A percentile compares a stretch with the other conserved stretches of the same genome.
Evolutionary conservation across 345 rosid genomes (phyloP).

Genomic region (Brassica juncea): DNA sequence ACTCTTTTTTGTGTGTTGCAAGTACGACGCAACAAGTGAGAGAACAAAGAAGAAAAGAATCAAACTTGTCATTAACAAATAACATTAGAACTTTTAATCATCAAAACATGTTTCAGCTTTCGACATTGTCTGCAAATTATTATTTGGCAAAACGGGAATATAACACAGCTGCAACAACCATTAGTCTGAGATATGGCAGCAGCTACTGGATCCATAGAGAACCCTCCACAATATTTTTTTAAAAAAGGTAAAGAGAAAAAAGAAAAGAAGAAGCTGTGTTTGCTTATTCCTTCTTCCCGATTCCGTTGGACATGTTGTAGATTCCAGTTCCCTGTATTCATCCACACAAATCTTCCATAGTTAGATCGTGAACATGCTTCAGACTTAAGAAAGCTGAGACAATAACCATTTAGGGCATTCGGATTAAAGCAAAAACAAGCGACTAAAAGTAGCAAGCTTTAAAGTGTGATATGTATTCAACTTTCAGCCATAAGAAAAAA

Average conservation of each 20-base stretch:
- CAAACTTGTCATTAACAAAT: not conserved
- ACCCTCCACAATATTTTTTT: not conserved
- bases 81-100: not conserved
- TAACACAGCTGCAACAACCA: not conserved
- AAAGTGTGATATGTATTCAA: not conserved
- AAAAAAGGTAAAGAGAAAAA: not conserved
- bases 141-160: not conserved
- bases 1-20: no score
- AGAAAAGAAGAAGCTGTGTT: constrained; percentile 1
- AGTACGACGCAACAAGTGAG: no score
- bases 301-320: constrained; percentile 85
- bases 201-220: constrained; percentile 25
- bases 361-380: not conserved
- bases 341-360: not conserved
- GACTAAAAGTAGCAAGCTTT: not conserved
- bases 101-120: not conserved
- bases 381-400: not conserved
- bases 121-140: not conserved
- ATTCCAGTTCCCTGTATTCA: constrained; percentile 74
- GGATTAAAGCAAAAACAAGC: not conserved
- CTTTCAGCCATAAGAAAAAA: not conserved
- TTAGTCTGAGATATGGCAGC: constrained; percentile 14
- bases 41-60: not conserved
- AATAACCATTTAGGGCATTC: not conserved
- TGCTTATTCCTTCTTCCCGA: constrained; percentile 76